A percentile compares a stretch with the other conserved stretches of the same genome.
Conservation (phyloP, 1,284 basidiomycete genomes). For the Mycena citricolor region DNA sequence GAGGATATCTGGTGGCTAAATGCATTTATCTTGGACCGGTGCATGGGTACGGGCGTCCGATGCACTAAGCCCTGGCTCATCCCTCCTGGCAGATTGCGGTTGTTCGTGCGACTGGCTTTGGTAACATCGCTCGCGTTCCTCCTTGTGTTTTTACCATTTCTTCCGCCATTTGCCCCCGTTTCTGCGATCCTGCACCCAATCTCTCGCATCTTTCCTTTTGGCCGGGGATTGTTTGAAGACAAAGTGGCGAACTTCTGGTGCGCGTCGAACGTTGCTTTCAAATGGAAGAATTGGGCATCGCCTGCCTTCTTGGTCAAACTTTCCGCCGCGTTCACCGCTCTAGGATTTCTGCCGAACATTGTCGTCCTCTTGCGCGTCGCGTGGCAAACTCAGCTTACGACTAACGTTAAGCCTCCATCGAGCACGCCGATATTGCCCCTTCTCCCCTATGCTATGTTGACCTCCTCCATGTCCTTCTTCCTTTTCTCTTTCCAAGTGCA, state of each 20-base stretch:
- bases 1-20: slow-evolving; percentile 81
- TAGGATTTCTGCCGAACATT: slow-evolving; percentile 66
- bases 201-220: slow-evolving; percentile 86
- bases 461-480: slow-evolving; percentile 85
- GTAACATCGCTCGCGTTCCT: slow-evolving; percentile 62
- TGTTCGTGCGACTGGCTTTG: slow-evolving; percentile 70
- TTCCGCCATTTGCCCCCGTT: slow-evolving; percentile 57
- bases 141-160: slow-evolving; percentile 74
- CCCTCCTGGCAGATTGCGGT: slow-evolving; percentile 42
- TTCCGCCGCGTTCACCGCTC: slow-evolving; percentile 56
- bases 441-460: slow-evolving; percentile 69
- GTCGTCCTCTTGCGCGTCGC: slow-evolving; percentile 52
- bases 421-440: slow-evolving; percentile 57
- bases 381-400: slow-evolving; percentile 36
- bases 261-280: slow-evolving; percentile 83
- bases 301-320: slow-evolving; percentile 51
- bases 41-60: slow-evolving; percentile 56
- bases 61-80: slow-evolving; percentile 12
- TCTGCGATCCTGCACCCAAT: slow-evolving; percentile 62
- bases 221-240: slow-evolving; percentile 90
- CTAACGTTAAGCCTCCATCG: slow-evolving; percentile 19
- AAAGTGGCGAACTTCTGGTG: slow-evolving; percentile 98
- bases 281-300: slow-evolving; percentile 69
- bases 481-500: slow-evolving; percentile 96
- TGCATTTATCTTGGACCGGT: slow-evolving; percentile 69